phyloP scores from a whole-genome alignment of 805 yeast species.

The Yamadazyma endophytica region DNA sequence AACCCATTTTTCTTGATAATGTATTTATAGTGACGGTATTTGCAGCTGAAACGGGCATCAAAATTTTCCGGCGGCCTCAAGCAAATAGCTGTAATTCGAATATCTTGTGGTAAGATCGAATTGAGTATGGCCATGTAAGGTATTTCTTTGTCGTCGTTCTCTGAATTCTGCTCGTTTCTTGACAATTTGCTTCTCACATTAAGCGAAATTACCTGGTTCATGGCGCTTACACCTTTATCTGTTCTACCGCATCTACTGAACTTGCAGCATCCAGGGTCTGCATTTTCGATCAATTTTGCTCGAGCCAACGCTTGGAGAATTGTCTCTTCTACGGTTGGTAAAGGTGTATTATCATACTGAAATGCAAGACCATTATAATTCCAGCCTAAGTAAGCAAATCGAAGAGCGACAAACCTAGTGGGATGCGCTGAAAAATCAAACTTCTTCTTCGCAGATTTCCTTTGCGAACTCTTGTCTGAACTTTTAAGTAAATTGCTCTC shows the following conservation, averaged over 20 bases:
- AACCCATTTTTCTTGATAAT: conserved; percentile 56
- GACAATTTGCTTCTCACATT: conserved; percentile 66
- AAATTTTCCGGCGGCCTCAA: conserved; percentile 78
- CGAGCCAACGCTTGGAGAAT: conserved; percentile 67
- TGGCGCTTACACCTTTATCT: conserved; percentile 94
- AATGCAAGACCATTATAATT: conserved; percentile 85
- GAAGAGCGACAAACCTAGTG: conserved; percentile 70
- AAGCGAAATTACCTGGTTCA: conserved; percentile 89
- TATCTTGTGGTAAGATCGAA: conserved; percentile 73
- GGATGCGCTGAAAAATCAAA: conserved; percentile 65
- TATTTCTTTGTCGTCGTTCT: conserved; percentile 62
- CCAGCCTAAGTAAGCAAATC: conserved; percentile 93
- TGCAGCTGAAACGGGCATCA: conserved; percentile 91
- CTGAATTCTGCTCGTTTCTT: conserved; percentile 59
- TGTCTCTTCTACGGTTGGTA: conserved; percentile 83
- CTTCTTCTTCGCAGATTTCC: conserved; percentile 23
- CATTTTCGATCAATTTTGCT: conserved; percentile 59
- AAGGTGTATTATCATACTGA: conserved; percentile 69
- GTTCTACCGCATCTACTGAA: conserved; percentile 95
- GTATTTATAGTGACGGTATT: conserved; percentile 81
- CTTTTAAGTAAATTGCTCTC: conserved; percentile 44
- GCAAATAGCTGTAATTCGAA: conserved; percentile 76
- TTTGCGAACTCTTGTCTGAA: conserved; percentile 4
- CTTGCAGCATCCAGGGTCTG: conserved; percentile 57
- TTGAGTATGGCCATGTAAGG: conserved; percentile 76